A percentile compares a stretch with the other conserved stretches of the same genome.
phyloP scores from a whole-genome alignment of 495 filamentous ascomycete genomes.

The Xylaria acuta region DNA sequence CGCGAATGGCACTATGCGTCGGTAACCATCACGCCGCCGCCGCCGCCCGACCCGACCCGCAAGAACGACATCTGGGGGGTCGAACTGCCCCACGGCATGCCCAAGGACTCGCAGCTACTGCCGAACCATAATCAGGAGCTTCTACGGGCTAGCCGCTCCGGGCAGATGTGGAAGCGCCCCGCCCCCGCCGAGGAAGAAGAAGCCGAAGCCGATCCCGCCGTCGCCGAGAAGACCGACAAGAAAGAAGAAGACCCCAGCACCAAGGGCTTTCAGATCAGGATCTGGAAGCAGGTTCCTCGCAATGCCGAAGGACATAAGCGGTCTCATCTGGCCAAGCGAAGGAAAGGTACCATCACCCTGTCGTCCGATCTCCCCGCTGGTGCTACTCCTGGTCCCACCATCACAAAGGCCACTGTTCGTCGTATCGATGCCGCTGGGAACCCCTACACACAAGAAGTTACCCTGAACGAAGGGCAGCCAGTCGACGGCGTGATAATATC shows the following conservation, averaged over 20 bases:
- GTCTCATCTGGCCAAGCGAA: conserved; percentile 86
- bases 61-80: conserved; percentile 59
- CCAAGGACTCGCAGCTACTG: conserved; percentile 83
- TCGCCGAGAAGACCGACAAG: conserved; percentile 51
- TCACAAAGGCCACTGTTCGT: conserved; percentile 79
- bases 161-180: conserved; percentile 68
- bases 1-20: conserved; percentile 83
- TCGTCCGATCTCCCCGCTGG: conserved; percentile 52
- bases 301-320: conserved; percentile 75
- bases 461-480: conserved; percentile 78
- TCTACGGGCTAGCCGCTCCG: conserved; percentile 81
- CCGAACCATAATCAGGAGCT: conserved; percentile 80
- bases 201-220: conserved; percentile 53
- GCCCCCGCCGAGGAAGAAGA: conserved; percentile 59
- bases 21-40: conserved; percentile 72
- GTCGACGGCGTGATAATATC: conserved; percentile 81
- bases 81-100: conserved; percentile 75
- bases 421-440: conserved; percentile 79
- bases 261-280: conserved; percentile 72
- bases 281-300: conserved; percentile 80
- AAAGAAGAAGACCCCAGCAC: conserved; percentile 61
- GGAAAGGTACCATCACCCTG: conserved; percentile 68
- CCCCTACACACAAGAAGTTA: conserved; percentile 78
- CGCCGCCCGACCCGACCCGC: conserved; percentile 59
- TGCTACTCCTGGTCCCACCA: conserved; percentile 51